A percentile compares a stretch with the other conserved stretches of the same genome.
These are phyloP conservation scores for Cladosporium oxysporum DNA, from an alignment of 2,329 filamentous ascomycete genomes.

Conservation along the genomic window DNA sequence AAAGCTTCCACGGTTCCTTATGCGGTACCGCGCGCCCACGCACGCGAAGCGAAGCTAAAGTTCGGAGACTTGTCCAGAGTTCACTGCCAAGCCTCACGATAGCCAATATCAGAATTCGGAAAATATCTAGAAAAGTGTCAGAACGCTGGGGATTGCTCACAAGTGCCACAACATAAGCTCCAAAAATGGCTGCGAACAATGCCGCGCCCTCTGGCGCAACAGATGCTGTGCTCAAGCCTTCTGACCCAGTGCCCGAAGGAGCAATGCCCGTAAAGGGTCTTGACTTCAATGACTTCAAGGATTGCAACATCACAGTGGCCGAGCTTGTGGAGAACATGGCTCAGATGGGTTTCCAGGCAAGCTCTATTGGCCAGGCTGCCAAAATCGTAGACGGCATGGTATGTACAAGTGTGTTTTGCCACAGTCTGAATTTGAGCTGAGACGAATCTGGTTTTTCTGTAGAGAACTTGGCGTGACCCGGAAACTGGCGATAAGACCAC, in stretches of 20 bases:
- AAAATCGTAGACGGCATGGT: constrained; percentile 97
- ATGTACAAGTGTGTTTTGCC: constrained; percentile 34
- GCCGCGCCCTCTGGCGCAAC: constrained; percentile 53
- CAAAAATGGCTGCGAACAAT: constrained; percentile 36
- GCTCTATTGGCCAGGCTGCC: constrained; percentile 80
- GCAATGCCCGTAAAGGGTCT: constrained; percentile 84
- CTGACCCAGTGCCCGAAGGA: constrained; percentile 75
- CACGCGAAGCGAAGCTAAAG: constrained; percentile 5
- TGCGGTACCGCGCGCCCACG: neutral
- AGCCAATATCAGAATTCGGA: constrained; percentile 6
- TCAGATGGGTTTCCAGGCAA: constrained; percentile 82
- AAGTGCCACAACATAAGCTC: neutral
- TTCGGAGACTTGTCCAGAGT: neutral
- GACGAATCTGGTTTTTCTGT: neutral
- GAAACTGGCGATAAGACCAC: constrained; percentile 80
- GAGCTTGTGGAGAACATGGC: constrained; percentile 81
- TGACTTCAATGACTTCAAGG: constrained; percentile 82
- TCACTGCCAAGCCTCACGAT: constrained; percentile 9
- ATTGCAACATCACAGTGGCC: constrained; percentile 76
- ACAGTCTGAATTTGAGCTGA: neutral
- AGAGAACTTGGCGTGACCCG: constrained; percentile 75
- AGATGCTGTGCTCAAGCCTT: constrained; percentile 81
- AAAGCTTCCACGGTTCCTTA: neutral
- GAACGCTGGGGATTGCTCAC: neutral
- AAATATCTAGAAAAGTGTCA: constrained; percentile 3